Base-by-base conservation (phyloP, 176 grass and related monocot species). In the Aegilops tauschii region DNA sequence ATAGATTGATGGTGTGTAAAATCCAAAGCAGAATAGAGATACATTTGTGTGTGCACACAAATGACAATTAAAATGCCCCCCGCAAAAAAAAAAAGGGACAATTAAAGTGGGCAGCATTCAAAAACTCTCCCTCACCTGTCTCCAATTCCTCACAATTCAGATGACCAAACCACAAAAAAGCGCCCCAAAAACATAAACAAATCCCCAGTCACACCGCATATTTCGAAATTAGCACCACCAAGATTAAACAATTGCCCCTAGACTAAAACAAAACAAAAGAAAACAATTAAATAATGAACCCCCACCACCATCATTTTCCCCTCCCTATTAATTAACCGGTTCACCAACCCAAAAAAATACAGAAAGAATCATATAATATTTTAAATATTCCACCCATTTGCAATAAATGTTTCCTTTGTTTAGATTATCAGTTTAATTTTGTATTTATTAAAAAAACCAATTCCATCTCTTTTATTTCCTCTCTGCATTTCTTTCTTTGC, bases 161-260 rank as follows among this genome's bases (percentile, higher is more conserved):
- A 42, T 62, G 90, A 84, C 82, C 40, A 76, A 11, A 4, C 37
- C 37, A 44, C 28, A 88, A 90, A 65, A 86, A 61, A 59, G 0
- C 36, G 21, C 61, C 16, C 61, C 30, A 9, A 81, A 61, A 86
- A 73, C 63, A 90, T 93, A 85, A 88, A 82, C 35, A 71, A 95
- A n/a, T 86, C 80, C 79, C 52, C 20, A 69, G 84, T 95, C 93
- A 90, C 89, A 87, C 87, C 87, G 91, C 91, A 93, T 93, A 89
- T 91, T 90, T 91, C 81, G 90, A 77, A 86, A 89, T 76, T 88
- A 73, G 89, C 89, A 89, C 88, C 88, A 78, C 56, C 78, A 12
- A 56, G 79, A 83, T 42, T 93, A 87, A 88, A 92, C 74, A 84
- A 36, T 76, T 65, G 27, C 54, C 78, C 61, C 82, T 85, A 58